Evolutionary conservation across 139 green algal genomes (phyloP), one percentile per base, ranked within the genome.

Genomic region (Coelastrella sp.): DNA sequence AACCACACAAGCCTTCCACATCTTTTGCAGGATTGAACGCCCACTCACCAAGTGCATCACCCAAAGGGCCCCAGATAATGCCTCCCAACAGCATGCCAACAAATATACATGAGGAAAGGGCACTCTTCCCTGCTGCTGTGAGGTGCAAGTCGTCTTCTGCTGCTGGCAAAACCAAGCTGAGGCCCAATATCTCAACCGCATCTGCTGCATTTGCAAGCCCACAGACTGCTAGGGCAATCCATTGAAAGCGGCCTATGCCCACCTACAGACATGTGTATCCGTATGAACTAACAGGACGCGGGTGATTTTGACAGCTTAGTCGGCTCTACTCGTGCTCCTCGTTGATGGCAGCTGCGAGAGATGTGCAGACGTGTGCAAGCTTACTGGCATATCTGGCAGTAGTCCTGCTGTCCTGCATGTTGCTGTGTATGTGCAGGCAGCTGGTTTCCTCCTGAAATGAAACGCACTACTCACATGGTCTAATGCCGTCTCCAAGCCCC

Each of bases 161-260:
- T 23, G 81, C 87, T 17, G 89, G 83, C n/a, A 87, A 48, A n/a
- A 91, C 68, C 23, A 92, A 71, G 17, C 86, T 81, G 2, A 92
- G 64, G 2, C 69, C 85, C 30, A 92, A 51, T 66, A 92, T 92
- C 59, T 92, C 89, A 27, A 89, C 85, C 1, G 89, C 89, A 60
- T 92, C 89, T 25, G 87, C 85, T 30, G 89, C 89, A 32, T 92
- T 92, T 50, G 89, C 87, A 0, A 92, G 64, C 5, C 89, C 89
- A 59, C 84, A 91, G 0, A 81, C 48, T 0, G 62, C 27, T 23
- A 92, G 85, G 7, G 88, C 77, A 30, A 89, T 38, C 60, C 76
- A 87, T 30, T 91, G 87, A 68, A 91, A 92, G 3, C 59, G 78
- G 13, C 89, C 89, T 25, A 81, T 60, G 21, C 81, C 81, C 50